Percentiles rank a stretch among this genome's conserved stretches.
These are phyloP conservation scores for Chaetomium sp. DNA, from an alignment of 2,329 filamentous ascomycete genomes.

Conservation along the genomic window DNA sequence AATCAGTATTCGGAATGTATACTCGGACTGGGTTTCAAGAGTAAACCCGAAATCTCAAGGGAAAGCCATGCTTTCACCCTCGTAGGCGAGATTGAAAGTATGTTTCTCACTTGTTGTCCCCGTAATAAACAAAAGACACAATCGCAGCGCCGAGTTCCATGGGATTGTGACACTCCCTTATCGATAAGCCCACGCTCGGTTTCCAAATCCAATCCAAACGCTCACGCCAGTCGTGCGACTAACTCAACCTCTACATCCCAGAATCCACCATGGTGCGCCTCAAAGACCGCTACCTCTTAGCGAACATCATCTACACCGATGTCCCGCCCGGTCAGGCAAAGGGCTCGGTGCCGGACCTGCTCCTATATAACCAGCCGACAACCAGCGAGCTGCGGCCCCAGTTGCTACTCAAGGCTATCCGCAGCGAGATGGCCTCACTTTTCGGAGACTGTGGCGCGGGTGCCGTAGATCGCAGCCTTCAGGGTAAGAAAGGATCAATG, in stretches of 20 bases:
- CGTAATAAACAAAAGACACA: too few relatives aligned
- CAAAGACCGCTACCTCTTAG: slow-evolving; percentile 93
- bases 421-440: slow-evolving; percentile 68
- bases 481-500: slow-evolving; percentile 54
- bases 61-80: not conserved
- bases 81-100: too few relatives aligned
- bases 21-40: not conserved
- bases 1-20: not conserved
- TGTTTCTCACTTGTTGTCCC: too few relatives aligned
- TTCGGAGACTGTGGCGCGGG: slow-evolving; percentile 91
- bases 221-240: not conserved
- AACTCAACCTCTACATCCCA: not conserved
- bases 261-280: slow-evolving; percentile 77
- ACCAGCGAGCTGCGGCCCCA: slow-evolving; percentile 68
- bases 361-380: slow-evolving; percentile 79
- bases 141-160: too few relatives aligned
- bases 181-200: not conserved
- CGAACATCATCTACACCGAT: slow-evolving; percentile 86
- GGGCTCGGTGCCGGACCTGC: slow-evolving; percentile 54
- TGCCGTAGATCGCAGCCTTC: slow-evolving; percentile 67
- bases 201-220: not conserved
- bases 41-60: not conserved
- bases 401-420: slow-evolving; percentile 68
- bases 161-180: not conserved
- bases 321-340: slow-evolving; percentile 45